Conservation (phyloP, 192 early-diverging fungal genomes). For the Backusella australiensis region DNA sequence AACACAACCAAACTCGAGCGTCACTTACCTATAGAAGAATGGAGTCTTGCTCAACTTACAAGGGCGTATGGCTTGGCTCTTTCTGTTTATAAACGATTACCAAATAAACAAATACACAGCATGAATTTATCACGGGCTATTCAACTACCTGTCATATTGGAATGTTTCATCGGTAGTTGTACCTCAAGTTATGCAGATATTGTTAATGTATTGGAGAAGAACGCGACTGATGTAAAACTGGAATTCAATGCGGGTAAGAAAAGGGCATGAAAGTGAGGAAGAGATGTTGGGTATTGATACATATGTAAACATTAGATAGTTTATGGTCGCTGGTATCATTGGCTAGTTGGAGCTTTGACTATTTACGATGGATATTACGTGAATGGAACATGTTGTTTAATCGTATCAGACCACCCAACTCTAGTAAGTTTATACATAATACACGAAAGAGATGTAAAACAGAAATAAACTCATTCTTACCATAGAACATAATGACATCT, state of each 20-base stretch:
- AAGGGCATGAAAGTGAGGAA: not conserved
- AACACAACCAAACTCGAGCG: not conserved
- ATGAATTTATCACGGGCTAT: constrained; percentile 30
- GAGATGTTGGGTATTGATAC: not conserved
- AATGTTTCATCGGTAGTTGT: constrained; percentile 36
- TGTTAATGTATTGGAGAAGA: not conserved
- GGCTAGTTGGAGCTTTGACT: constrained; percentile 27
- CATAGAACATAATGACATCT: constrained; percentile 14
- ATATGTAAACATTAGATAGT: constrained; percentile 5
- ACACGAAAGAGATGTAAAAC: not conserved
- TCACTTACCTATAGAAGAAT: constrained; percentile 13
- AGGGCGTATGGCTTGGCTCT: constrained; percentile 23
- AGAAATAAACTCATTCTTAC: not conserved
- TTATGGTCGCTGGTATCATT: constrained; percentile 32
- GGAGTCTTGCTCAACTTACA: constrained; percentile 12
- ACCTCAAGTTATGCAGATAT: constrained; percentile 16
- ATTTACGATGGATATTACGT: constrained; percentile 20
- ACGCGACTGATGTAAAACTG: not conserved
- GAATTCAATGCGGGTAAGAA: constrained; percentile 23
- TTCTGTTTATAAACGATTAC: constrained; percentile 3
- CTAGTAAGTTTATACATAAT: constrained; percentile 12
- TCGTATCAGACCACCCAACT: constrained; percentile 8
- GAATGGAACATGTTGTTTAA: constrained; percentile 34
- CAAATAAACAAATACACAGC: constrained; percentile 19
- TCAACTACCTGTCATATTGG: constrained; percentile 36